Conservation (phyloP, 768 basidiomycete genomes). For the Phylloporus arenicola region DNA sequence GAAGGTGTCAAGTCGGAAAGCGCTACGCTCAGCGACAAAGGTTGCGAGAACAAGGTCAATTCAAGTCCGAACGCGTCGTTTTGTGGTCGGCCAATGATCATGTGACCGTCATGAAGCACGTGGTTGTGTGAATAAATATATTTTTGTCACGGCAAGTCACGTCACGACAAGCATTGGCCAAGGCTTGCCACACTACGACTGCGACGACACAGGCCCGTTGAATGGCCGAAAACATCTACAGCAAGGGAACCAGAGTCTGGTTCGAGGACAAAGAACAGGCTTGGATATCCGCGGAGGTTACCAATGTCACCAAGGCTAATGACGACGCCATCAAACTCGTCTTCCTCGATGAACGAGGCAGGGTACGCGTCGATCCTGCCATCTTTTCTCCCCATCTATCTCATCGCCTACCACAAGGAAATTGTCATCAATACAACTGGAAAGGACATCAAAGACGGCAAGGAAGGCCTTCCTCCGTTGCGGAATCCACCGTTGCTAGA, state of each 20-base stretch:
- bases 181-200: slow-evolving; percentile 13
- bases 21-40: slow-evolving; percentile 5
- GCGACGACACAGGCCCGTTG: slow-evolving; percentile 40
- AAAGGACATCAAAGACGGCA: slow-evolving; percentile 74
- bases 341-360: slow-evolving; percentile 89
- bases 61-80: not conserved
- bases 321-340: slow-evolving; percentile 77
- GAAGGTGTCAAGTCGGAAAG: slow-evolving; percentile 28
- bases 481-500: slow-evolving; percentile 96
- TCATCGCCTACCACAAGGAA: slow-evolving; percentile 47
- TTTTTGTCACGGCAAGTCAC: slow-evolving; percentile 20
- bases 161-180: slow-evolving; percentile 10
- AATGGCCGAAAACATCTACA: slow-evolving; percentile 91
- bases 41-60: slow-evolving; percentile 3
- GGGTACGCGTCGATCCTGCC: slow-evolving; percentile 45
- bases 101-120: slow-evolving; percentile 6
- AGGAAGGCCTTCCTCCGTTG: slow-evolving; percentile 81
- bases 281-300: slow-evolving; percentile 89
- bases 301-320: slow-evolving; percentile 52
- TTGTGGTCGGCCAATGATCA: slow-evolving; percentile 7
- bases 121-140: slow-evolving; percentile 11
- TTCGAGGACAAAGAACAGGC: slow-evolving; percentile 92
- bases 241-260: slow-evolving; percentile 87
- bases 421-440: slow-evolving; percentile 70
- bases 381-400: not conserved